Conservation (phyloP, 345 rosid species). For the Syzygium aromaticum region DNA sequence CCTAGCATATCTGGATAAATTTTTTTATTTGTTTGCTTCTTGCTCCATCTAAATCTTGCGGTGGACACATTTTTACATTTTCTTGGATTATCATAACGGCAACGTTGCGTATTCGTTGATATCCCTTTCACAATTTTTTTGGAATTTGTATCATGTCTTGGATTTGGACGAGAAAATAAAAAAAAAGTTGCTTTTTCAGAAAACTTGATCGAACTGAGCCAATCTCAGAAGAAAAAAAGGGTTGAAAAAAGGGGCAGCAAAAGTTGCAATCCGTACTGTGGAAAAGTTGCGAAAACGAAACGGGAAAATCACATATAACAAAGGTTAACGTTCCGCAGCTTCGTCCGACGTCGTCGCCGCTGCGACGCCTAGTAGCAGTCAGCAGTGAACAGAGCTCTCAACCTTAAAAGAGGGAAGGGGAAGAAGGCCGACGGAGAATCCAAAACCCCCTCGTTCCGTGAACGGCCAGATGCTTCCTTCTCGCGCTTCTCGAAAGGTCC, state of each 20-base stretch:
- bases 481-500: neutral
- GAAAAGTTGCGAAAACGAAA: neutral
- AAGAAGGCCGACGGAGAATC: neutral
- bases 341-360: neutral
- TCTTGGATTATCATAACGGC: no score
- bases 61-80: no score
- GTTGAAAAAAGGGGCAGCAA: neutral
- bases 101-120: no score
- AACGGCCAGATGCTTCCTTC: neutral
- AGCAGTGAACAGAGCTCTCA: neutral
- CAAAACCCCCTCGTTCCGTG: neutral
- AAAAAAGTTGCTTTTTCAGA: neutral
- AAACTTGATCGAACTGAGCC: neutral
- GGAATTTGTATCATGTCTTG: neutral
- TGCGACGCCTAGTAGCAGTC: neutral
- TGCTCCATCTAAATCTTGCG: neutral
- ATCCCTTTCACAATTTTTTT: no score
- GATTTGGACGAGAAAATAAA: neutral
- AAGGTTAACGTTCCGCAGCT: neutral
- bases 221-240: neutral
- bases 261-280: neutral
- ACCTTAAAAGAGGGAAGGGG: neutral
- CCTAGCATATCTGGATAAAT: fast-evolving
- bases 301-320: neutral
- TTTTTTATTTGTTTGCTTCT: neutral